Percentiles rank a stretch among this genome's conserved stretches.
phyloP scores from a whole-genome alignment of 1,139 yeast species.

The Spathaspora sp. region DNA sequence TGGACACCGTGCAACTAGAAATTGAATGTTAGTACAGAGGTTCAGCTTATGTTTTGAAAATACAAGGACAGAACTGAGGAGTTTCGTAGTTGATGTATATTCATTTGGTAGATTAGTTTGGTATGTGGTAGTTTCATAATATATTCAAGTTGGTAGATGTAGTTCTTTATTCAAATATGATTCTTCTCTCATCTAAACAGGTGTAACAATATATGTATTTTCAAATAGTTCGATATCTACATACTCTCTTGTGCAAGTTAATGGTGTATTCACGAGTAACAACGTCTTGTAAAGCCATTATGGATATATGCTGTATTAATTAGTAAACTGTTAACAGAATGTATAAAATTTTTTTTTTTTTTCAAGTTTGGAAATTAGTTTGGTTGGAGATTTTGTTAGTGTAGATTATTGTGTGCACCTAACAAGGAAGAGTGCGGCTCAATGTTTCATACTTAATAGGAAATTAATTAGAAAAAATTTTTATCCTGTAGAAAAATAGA shows the following conservation, averaged over 20 bases:
- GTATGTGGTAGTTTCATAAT: neutral
- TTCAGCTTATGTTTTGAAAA: neutral
- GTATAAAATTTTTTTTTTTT: slow-evolving; percentile 5
- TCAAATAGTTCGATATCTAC: slow-evolving; percentile 28
- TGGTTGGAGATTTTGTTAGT: neutral
- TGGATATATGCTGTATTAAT: slow-evolving; percentile 21
- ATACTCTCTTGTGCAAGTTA: slow-evolving; percentile 98
- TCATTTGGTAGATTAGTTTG: neutral
- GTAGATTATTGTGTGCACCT: neutral
- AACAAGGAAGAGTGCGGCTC: neutral
- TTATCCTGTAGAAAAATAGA: neutral
- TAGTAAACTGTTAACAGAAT: neutral
- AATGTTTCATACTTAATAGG: too few species aligned
- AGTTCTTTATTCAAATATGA: too few species aligned
- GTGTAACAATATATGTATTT: neutral
- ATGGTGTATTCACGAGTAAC: slow-evolving; percentile 99
- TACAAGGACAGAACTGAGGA: neutral
- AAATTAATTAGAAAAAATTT: neutral
- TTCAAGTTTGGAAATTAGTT: neutral
- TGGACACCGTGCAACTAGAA: slow-evolving; percentile 90
- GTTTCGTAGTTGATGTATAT: neutral
- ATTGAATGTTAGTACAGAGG: slow-evolving; percentile 11
- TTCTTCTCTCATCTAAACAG: neutral
- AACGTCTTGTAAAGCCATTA: slow-evolving; percentile 98
- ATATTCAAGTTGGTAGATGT: too few species aligned